phyloP scores from a whole-genome alignment of 2,329 filamentous ascomycete species.

The Cercospora sojina region DNA sequence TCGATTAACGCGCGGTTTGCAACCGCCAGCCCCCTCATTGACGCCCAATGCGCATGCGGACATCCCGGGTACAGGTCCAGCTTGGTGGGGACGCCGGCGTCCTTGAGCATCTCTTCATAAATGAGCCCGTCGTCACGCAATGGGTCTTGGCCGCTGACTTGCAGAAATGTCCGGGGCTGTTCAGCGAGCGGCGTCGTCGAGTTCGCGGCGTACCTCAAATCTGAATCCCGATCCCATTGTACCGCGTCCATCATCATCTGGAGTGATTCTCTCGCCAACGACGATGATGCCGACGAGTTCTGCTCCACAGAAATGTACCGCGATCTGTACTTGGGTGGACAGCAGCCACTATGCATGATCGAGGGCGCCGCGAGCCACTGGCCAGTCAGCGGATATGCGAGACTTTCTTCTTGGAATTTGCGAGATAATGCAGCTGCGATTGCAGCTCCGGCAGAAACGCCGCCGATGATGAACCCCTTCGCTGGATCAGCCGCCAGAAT shows the following conservation, averaged over 20 bases:
- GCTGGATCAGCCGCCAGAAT: slow-evolving; percentile 44
- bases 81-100: slow-evolving; percentile 47
- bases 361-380: slow-evolving; percentile 48
- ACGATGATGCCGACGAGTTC: slow-evolving; percentile 42
- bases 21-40: slow-evolving; percentile 35
- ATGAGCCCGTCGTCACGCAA: slow-evolving; percentile 55
- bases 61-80: slow-evolving; percentile 47
- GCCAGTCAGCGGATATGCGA: slow-evolving; percentile 49
- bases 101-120: slow-evolving; percentile 51
- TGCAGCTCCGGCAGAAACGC: slow-evolving; percentile 50
- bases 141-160: slow-evolving; percentile 53
- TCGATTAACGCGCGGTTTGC: slow-evolving; percentile 34
- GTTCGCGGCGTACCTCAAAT: slow-evolving; percentile 38
- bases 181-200: slow-evolving; percentile 34
- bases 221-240: slow-evolving; percentile 23
- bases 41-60: slow-evolving; percentile 45
- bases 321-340: slow-evolving; percentile 44
- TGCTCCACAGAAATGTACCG: slow-evolving; percentile 45
- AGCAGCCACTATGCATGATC: slow-evolving; percentile 34
- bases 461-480: slow-evolving; percentile 52
- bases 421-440: slow-evolving; percentile 43
- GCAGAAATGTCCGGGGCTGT: slow-evolving; percentile 51
- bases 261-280: slow-evolving; percentile 31
- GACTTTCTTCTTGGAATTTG: slow-evolving; percentile 43
- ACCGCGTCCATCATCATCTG: slow-evolving; percentile 18